Conservation (phyloP, 2,329 filamentous ascomycete genomes). For the Hypoxylon sp. region DNA sequence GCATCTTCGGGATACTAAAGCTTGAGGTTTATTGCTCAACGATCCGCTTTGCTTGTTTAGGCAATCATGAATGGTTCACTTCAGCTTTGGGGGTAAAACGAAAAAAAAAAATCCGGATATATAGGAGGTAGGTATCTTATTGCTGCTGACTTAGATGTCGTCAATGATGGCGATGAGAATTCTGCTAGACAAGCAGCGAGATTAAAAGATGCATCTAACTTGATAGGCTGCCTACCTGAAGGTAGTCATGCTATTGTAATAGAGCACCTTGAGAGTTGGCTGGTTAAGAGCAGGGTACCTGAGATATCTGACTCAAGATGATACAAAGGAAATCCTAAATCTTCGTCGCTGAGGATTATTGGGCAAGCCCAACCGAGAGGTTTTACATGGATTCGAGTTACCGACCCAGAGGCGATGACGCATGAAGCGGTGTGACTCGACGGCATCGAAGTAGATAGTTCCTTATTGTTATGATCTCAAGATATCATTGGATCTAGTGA, state of each 20-base stretch:
- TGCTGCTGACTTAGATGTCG: too few species aligned
- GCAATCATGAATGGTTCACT: neutral
- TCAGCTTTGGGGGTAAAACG: neutral
- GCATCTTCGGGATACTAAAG: neutral
- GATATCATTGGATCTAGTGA: conserved; percentile 11
- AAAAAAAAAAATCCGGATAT: neutral
- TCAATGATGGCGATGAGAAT: neutral
- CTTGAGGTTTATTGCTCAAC: neutral
- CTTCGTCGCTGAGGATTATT: conserved; percentile 1
- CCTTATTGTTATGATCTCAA: conserved; percentile 13
- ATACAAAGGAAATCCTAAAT: neutral
- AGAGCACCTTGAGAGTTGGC: conserved; percentile 4
- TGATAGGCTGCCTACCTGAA: neutral
- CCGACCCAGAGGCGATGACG: conserved; percentile 10
- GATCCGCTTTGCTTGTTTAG: neutral
- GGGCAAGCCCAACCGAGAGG: conserved; percentile 9
- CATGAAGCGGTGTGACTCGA: conserved; percentile 23
- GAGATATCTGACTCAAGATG: conserved; percentile 1
- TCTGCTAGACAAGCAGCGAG: neutral
- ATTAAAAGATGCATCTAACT: conserved; percentile 2
- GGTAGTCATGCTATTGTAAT: neutral
- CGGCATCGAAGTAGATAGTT: conserved; percentile 9
- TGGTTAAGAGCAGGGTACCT: neutral
- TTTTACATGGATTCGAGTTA: conserved; percentile 1
- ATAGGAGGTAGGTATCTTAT: neutral